Evolutionary conservation across 2,329 filamentous ascomycete genomes (phyloP), one percentile per base, ranked within the genome.

Genomic region (Fusarium subtropicale): DNA sequence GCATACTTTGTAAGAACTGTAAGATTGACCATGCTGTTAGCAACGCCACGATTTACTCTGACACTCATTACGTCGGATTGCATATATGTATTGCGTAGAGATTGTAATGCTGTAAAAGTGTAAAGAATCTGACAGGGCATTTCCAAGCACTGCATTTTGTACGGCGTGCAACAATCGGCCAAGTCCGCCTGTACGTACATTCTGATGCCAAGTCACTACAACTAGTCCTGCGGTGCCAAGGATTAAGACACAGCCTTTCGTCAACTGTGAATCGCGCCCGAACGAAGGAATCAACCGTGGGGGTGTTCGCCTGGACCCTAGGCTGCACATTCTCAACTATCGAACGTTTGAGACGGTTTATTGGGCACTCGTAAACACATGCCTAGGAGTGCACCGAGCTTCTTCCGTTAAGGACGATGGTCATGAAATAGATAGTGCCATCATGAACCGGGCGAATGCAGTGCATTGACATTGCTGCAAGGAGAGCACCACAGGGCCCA

Each of bases 261-360:
- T 41, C 39, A 57, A 55, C 66, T 69, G 41, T 33, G 42, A 64
- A 59, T 52, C 53, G 54, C 45, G 33, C 46, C 45, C 20, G 47
- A 47, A 44, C 53, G 51, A 71, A 51, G 63, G 58, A 72, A 64
- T 69, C 56, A 52, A 68, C 55, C 64, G 66, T 66, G 71, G 69
- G 47, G 46, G 58, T 56, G 56, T 61, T 34, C 64, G 60, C 53
- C 61, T 63, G 46, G 38, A 61, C 56, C 66, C 66, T 65, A 36
- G 56, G 26, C 20, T 22, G 33, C n/a, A 51, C 47, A 33, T 46
- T 30, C 24, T 34, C 15, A 61, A 39, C 61, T 65, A 70, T 56
- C 48, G 50, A 47, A 55, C 60, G 67, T 72, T 52, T 57, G 52
- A 47, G 63, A 71, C 68, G 68, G 69, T 68, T 71, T 48, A 67